phyloP scores from a whole-genome alignment of 495 filamentous ascomycete species.

The Sabuloglossum arenarium region DNA sequence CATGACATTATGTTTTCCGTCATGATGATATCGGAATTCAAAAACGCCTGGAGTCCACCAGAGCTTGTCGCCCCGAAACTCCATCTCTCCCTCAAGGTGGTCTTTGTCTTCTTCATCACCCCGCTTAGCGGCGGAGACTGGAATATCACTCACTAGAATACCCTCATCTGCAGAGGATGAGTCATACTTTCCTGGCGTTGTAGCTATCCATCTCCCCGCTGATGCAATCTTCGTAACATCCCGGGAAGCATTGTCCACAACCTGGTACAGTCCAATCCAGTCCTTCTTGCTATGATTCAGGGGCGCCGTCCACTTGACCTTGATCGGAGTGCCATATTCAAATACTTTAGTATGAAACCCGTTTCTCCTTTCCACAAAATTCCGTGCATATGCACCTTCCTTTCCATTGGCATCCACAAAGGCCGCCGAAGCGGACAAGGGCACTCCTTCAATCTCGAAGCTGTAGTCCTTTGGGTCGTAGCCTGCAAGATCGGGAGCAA shows the following conservation, averaged over 20 bases:
- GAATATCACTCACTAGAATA: constrained; percentile 46
- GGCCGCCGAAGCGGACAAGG: constrained; percentile 23
- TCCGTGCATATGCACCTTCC: constrained; percentile 28
- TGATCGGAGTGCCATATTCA: constrained; percentile 80
- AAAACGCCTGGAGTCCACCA: constrained; percentile 95
- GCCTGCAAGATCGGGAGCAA: constrained; percentile 67
- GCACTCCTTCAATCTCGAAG: constrained; percentile 48
- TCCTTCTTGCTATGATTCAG: constrained; percentile 80
- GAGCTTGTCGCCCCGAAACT: constrained; percentile 81
- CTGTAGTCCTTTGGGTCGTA: constrained; percentile 67
- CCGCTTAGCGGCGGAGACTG: constrained; percentile 21
- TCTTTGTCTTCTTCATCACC: constrained; percentile 28
- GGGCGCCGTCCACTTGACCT: constrained; percentile 81
- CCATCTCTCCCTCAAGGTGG: constrained; percentile 52
- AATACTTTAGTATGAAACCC: constrained; percentile 48
- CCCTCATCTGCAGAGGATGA: constrained; percentile 56
- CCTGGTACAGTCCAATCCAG: constrained; percentile 89
- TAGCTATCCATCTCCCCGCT: constrained; percentile 78
- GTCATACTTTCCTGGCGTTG: constrained; percentile 55
- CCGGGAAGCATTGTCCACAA: constrained; percentile 76
- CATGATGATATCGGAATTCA: constrained; percentile 94
- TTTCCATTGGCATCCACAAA: constrained; percentile 26
- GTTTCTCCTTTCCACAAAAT: constrained; percentile 28
- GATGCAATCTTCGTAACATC: constrained; percentile 67
- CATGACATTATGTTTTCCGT: constrained; percentile 89